These are phyloP conservation scores for Solanum habrochaites DNA, from an alignment of 257 asterid genomes.

Conservation along the genomic window DNA sequence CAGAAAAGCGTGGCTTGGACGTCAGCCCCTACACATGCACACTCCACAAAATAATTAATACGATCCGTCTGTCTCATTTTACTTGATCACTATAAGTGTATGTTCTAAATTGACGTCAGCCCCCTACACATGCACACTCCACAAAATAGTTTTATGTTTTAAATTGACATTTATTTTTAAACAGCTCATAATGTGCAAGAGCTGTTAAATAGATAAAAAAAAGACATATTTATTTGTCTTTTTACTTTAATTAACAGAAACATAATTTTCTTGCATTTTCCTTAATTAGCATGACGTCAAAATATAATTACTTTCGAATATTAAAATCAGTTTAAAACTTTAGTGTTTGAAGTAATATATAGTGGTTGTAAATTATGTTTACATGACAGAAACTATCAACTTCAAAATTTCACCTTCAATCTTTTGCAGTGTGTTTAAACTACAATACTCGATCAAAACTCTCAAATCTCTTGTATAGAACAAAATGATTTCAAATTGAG, in stretches of 20 bases:
- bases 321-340: not conserved
- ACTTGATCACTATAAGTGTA: no score
- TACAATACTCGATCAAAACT: no score
- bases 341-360: not conserved
- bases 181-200: not conserved
- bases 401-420: no score
- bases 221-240: not conserved
- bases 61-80: no score
- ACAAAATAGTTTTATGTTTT: no score
- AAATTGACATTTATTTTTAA: not conserved
- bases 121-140: no score
- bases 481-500: no score
- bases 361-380: not conserved
- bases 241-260: not conserved
- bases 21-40: not conserved
- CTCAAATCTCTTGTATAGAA: no score
- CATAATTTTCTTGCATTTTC: not conserved
- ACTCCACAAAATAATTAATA: no score
- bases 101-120: no score
- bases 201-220: not conserved
- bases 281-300: not conserved
- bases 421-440: no score
- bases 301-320: not conserved
- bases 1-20: no score
- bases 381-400: not conserved